phyloP scores from a whole-genome alignment of 2,329 filamentous ascomycete genomes.

The Boeremia lycopersici region DNA sequence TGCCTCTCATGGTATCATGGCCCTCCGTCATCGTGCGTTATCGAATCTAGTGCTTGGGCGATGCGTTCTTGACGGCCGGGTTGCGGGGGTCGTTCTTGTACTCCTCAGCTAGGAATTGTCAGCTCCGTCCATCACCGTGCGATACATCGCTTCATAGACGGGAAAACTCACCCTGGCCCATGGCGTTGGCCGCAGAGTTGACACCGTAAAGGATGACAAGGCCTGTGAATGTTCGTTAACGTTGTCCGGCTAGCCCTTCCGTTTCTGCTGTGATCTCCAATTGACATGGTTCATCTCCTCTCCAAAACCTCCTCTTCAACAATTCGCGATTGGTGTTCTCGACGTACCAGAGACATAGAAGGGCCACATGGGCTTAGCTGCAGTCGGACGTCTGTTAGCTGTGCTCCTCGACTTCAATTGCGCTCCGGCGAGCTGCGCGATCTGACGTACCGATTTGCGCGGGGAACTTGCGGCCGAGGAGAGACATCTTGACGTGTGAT shows the following conservation, averaged over 20 bases:
- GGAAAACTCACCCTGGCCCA: slow-evolving; percentile 74
- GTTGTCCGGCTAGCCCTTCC: slow-evolving; percentile 1
- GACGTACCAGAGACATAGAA: slow-evolving; percentile 93
- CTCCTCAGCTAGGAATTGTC: slow-evolving; percentile 72
- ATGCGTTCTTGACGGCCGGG: slow-evolving; percentile 55
- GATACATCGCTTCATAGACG: not conserved
- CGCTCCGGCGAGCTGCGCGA: slow-evolving; percentile 6
- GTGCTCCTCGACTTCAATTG: slow-evolving; percentile 10
- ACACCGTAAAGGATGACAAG: slow-evolving; percentile 87
- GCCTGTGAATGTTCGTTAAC: slow-evolving; percentile 59
- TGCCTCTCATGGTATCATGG: slow-evolving; percentile 30
- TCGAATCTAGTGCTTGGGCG: slow-evolving; percentile 39
- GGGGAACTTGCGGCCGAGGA: slow-evolving; percentile 60
- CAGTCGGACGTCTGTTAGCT: slow-evolving; percentile 45
- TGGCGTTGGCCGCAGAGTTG: slow-evolving; percentile 78
- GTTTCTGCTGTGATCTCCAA: not conserved
- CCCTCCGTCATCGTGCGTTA: slow-evolving; percentile 19
- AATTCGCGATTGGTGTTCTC: slow-evolving; percentile 4
- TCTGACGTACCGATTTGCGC: slow-evolving; percentile 55
- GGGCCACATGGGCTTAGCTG: slow-evolving; percentile 88
- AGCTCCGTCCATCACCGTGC: slow-evolving; percentile 15
- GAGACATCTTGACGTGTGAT: slow-evolving; percentile 48
- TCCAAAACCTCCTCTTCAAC: not conserved
- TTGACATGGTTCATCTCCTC: not conserved
- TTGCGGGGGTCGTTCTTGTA: slow-evolving; percentile 98